Conservation (phyloP, 805 yeast genomes). For the Ogataea philodendri region DNA sequence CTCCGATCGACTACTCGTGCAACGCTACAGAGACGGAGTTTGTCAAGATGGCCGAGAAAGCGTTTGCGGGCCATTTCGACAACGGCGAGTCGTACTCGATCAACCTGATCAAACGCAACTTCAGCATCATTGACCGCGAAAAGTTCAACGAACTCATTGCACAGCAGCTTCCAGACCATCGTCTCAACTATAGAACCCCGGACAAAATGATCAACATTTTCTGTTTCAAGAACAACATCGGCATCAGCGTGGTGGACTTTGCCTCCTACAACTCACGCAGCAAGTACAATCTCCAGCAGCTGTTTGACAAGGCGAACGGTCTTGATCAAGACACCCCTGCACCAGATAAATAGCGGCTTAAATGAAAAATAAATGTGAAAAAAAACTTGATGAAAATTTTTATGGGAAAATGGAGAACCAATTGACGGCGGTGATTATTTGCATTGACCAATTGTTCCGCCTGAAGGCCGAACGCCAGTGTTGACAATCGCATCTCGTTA, state of each 20-base stretch:
- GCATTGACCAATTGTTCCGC: conserved; percentile 60
- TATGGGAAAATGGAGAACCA: conserved; percentile 12
- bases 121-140: conserved; percentile 65
- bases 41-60: conserved; percentile 40
- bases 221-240: conserved; percentile 84
- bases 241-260: conserved; percentile 72
- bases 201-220: conserved; percentile 81
- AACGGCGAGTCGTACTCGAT: conserved; percentile 61
- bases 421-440: conserved; percentile 45
- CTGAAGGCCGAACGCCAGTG: conserved; percentile 45
- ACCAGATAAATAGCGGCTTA: conserved; percentile 1
- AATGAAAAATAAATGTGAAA: background rate
- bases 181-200: conserved; percentile 74
- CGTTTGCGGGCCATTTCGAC: conserved; percentile 19
- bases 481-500: conserved; percentile 57
- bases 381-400: conserved; percentile 8
- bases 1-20: conserved; percentile 77
- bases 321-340: conserved; percentile 7
- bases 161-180: conserved; percentile 48
- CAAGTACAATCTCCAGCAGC: conserved; percentile 79
- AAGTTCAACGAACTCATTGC: conserved; percentile 66
- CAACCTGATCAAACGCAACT: conserved; percentile 74
- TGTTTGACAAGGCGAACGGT: conserved; percentile 48
- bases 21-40: conserved; percentile 71
- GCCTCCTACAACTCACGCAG: conserved; percentile 54